A percentile compares a stretch with the other conserved stretches of the same genome.
phyloP scores from a whole-genome alignment of 257 asterid genomes.

The Coffea canephora region DNA sequence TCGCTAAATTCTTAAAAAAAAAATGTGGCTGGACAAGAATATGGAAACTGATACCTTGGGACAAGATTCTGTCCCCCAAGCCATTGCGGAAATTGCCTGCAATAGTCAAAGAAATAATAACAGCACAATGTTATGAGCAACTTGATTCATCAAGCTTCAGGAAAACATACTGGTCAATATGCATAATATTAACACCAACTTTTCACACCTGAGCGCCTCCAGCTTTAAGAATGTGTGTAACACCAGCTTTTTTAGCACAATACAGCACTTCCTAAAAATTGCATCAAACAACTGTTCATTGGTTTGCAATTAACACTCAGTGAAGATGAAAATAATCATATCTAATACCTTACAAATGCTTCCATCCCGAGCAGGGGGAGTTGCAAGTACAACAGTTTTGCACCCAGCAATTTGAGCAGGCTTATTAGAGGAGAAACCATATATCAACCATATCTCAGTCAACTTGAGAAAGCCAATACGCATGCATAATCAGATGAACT shows the following conservation, averaged over 20 bases:
- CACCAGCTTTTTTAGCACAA: conserved; percentile 98
- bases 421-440: conserved; percentile 44
- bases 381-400: conserved; percentile 92
- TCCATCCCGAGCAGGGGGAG: conserved; percentile 90
- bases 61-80: conserved; percentile 98
- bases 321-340: neutral
- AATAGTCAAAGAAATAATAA: neutral
- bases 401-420: conserved; percentile 99
- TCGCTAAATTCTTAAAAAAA: neutral
- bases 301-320: neutral
- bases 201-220: conserved; percentile 95
- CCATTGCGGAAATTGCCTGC: conserved; percentile 98
- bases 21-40: neutral
- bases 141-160: neutral
- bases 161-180: neutral
- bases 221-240: conserved; percentile 95
- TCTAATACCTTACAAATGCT: conserved; percentile 80
- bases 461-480: conserved; percentile 1
- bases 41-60: conserved; percentile 67
- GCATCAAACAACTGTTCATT: neutral
- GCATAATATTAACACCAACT: conserved; percentile 8
- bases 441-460: conserved; percentile 7
- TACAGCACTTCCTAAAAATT: conserved; percentile 78
- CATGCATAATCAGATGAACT: conserved; percentile 13
- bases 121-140: neutral